phyloP scores from a whole-genome alignment of 495 filamentous ascomycete genomes.

The Aspergillus steynii region DNA sequence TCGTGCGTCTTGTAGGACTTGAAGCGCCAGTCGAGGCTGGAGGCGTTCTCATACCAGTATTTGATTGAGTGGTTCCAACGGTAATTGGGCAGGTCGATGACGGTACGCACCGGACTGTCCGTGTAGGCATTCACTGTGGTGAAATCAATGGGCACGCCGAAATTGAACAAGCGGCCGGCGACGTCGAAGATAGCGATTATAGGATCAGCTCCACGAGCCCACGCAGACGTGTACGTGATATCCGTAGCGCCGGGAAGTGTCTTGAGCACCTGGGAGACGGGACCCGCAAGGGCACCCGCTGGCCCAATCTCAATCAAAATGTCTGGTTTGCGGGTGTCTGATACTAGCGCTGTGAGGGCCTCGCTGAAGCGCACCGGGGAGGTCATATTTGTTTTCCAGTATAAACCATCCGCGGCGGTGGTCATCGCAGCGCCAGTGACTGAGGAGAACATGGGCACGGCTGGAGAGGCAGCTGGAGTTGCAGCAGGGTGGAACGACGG shows the following conservation, averaged over 20 bases:
- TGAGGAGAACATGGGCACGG: background rate
- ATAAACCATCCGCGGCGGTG: background rate
- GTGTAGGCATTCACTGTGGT: background rate
- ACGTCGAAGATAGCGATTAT: background rate
- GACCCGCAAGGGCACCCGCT: background rate
- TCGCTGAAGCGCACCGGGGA: background rate
- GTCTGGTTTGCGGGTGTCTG: background rate
- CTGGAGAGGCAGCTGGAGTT: background rate
- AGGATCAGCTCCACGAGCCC: background rate
- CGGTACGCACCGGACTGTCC: background rate
- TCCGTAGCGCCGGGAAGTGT: background rate
- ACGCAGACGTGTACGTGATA: background rate
- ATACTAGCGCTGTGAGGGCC: background rate
- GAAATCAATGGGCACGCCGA: background rate
- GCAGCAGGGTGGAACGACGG: background rate
- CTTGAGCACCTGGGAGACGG: background rate
- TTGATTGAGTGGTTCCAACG: background rate
- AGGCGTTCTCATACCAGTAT: background rate
- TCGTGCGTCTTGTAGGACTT: background rate
- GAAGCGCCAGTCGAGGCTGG: background rate
- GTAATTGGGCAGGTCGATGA: background rate
- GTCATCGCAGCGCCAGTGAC: background rate
- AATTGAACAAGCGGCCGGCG: background rate
- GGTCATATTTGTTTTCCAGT: background rate
- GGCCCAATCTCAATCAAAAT: background rate